Evolutionary conservation across 2,329 filamentous ascomycete species (phyloP), one percentile per base, ranked within the genome.

Genomic region (Cercospora zeae-maydis): DNA sequence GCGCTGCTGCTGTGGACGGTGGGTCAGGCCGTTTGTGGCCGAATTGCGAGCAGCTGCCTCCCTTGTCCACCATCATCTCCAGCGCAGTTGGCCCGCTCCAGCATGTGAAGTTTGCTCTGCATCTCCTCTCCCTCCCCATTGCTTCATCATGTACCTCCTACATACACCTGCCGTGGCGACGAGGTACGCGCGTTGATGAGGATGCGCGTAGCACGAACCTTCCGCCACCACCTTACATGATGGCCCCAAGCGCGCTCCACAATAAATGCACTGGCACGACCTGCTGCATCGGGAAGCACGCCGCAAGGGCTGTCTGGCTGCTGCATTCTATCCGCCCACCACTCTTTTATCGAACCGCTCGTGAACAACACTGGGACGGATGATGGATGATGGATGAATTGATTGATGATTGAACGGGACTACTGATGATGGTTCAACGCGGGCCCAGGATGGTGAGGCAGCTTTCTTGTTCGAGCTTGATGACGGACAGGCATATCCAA

Each of bases 41-140:
- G 65, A 61, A 66, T 64, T 66, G 65, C 47, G 65, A 66, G 56
- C 57, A 54, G 51, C 62, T 52, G 47, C 24, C 14, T 52, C 42
- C 58, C 64, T 57, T 59, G 62, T 66, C 59, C 16, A 53, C 39
- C 61, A 66, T 64, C 57, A 66, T 64, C 61, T 66, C 63, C 57
- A 54, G 58, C 60, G 60, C 57, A 57, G n/a, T 11, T 51, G 37
- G 39, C 36, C 33, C 52, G 39, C 39, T 45, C 39, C 39, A 45
- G n/a, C 39, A 42, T 47, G 36, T 51, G 39, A 16, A 45, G 16
- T 45, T 19, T 45, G 19, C 39, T 27, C 3, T 27, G 24, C 6
- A 6, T 27, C 6, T 27, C 24, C 45, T 51, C 45, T 51, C 45
- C 45, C 42, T 49, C 42, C 16, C 16, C 42, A 36, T 14, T 14